A percentile compares a stretch with the other conserved stretches of the same genome.
phyloP scores from a whole-genome alignment of 805 yeast species.

The Ogataea zsoltii region DNA sequence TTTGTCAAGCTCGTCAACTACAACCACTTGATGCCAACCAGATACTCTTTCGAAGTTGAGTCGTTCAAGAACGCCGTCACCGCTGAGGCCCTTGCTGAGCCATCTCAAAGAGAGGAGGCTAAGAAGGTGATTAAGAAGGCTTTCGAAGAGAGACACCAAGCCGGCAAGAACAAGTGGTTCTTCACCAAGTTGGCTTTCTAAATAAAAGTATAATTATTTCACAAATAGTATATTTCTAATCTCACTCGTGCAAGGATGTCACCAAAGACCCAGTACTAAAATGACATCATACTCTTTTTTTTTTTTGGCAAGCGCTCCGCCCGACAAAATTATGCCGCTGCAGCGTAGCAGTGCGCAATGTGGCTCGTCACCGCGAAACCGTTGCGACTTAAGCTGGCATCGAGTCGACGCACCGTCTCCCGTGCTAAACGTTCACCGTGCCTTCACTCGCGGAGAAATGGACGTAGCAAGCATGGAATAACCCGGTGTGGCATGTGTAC shows the following conservation, averaged over 20 bases:
- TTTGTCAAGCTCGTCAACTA: constrained; percentile 98
- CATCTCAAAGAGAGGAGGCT: constrained; percentile 98
- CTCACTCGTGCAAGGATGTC: constrained; percentile 10
- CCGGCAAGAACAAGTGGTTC: constrained; percentile 99
- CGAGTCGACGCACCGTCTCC: too few species aligned
- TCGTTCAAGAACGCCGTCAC: constrained; percentile 88
- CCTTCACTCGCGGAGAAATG: too few species aligned
- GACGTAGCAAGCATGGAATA: too few species aligned
- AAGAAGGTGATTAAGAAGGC: constrained; percentile 98
- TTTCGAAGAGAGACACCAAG: constrained; percentile 98
- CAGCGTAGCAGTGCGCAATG: too few species aligned
- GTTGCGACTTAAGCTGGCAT: too few species aligned
- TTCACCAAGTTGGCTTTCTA: constrained; percentile 74
- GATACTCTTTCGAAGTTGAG: constrained; percentile 98
- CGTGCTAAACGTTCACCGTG: too few species aligned
- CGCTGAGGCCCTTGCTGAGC: constrained; percentile 93
- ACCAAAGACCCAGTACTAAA: neutral
- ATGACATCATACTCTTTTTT: neutral
- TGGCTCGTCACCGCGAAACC: too few species aligned
- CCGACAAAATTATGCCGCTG: too few species aligned
- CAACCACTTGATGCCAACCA: constrained; percentile 99
- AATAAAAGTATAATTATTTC: constrained; percentile 20
- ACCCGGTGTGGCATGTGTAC: too few species aligned
- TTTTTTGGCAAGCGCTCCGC: too few species aligned
- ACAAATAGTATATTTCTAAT: constrained; percentile 15